These are phyloP conservation scores for Zygosaccharomyces pseudobailii DNA, from an alignment of 1,139 yeast genomes.

Conservation along the genomic window DNA sequence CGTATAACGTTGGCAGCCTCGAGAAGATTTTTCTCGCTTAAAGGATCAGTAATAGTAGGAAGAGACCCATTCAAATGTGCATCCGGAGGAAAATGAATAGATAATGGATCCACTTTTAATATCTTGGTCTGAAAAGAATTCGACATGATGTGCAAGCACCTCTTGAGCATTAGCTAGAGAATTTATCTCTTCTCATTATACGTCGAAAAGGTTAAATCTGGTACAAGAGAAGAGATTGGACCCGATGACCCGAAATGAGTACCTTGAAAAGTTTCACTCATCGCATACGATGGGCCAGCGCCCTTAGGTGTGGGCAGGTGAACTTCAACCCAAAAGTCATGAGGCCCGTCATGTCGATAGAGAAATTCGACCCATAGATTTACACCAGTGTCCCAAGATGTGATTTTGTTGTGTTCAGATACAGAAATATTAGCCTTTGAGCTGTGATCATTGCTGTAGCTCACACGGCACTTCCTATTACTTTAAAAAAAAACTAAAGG, in stretches of 20 bases:
- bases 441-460: conserved; percentile 7
- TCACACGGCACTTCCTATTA: conserved; percentile 10
- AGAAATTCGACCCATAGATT: neutral
- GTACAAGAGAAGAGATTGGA: neutral
- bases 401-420: conserved; percentile 2
- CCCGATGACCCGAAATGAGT: neutral
- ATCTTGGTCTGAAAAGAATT: conserved; percentile 38
- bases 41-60: conserved; percentile 48
- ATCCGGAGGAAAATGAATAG: conserved; percentile 39
- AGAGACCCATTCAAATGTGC: conserved; percentile 33
- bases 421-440: conserved; percentile 6
- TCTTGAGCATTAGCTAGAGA: neutral
- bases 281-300: neutral
- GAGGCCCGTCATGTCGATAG: neutral
- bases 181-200: neutral
- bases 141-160: neutral
- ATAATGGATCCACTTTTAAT: conserved; percentile 42
- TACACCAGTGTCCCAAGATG: neutral
- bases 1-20: conserved; percentile 57
- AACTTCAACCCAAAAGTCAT: neutral
- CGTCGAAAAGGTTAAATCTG: neutral
- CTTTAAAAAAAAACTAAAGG: conserved; percentile 4
- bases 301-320: neutral
- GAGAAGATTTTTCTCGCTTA: conserved; percentile 46
- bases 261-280: conserved; percentile 4